phyloP scores from a whole-genome alignment of 805 yeast genomes.

The Candida parachauliodes region DNA sequence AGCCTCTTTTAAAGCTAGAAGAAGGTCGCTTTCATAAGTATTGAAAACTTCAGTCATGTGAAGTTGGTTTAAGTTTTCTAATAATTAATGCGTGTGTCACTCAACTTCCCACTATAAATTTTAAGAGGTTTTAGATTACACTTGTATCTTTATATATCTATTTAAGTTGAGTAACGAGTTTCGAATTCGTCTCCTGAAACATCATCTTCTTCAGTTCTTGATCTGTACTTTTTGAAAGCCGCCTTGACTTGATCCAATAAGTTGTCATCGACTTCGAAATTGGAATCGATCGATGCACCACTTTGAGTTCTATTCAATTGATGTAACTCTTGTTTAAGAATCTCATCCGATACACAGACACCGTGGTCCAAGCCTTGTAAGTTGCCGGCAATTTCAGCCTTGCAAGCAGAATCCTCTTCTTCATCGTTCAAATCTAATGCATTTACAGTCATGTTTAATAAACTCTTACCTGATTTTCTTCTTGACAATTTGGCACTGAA shows the following conservation, averaged over 20 bases:
- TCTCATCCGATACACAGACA: conserved; percentile 6
- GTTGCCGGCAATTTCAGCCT: conserved; percentile 9
- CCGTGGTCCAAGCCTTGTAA: conserved; percentile 9
- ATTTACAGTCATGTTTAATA: conserved; percentile 63
- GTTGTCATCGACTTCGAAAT: conserved; percentile 26
- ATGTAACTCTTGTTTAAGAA: conserved; percentile 16
- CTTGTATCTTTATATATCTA: no score
- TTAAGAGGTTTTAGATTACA: no score
- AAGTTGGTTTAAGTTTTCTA: neutral
- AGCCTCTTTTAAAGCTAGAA: conserved; percentile 67
- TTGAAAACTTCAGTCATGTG: conserved; percentile 52
- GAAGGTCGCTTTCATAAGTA: conserved; percentile 68
- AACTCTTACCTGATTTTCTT: conserved; percentile 72
- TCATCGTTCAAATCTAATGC: conserved; percentile 66
- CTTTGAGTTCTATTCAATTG: conserved; percentile 18
- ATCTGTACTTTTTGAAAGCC: conserved; percentile 33
- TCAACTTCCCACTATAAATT: no score
- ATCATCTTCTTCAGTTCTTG: conserved; percentile 29
- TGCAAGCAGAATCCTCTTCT: conserved; percentile 16
- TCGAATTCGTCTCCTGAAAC: conserved; percentile 58
- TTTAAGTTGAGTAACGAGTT: conserved; percentile 20
- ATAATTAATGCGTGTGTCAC: neutral
- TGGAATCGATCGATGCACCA: conserved; percentile 28
- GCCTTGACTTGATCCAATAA: conserved; percentile 33
- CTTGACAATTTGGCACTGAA: conserved; percentile 54